phyloP scores from a whole-genome alignment of 75 land plant species.

The Picea sitchensis region DNA sequence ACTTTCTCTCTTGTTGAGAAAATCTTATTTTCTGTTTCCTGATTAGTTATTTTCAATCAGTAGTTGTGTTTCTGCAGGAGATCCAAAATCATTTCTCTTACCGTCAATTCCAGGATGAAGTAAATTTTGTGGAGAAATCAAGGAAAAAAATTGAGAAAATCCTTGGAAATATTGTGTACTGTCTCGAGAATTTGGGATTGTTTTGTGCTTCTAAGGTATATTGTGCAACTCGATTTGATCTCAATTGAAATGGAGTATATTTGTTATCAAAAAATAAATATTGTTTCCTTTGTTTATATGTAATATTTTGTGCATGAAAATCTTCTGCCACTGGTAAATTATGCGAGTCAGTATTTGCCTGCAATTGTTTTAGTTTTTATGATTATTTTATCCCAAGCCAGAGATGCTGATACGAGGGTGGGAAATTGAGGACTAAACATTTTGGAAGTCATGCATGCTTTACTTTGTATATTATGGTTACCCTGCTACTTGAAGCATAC shows the following conservation, averaged over 20 bases:
- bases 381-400: no score
- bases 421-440: neutral
- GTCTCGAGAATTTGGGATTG: constrained; percentile 78
- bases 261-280: neutral
- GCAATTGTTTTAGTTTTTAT: no score
- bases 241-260: neutral
- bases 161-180: constrained; percentile 48
- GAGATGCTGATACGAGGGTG: no score
- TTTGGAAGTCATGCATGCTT: neutral
- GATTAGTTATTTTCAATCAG: constrained; percentile 10
- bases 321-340: no score
- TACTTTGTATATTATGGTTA: no score
- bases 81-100: constrained; percentile 10
- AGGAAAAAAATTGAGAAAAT: constrained; percentile 35
- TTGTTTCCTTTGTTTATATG: neutral
- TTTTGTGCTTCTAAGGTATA: constrained; percentile 74
- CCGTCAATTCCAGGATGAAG: constrained; percentile 32
- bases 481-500: no score
- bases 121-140: constrained; percentile 32
- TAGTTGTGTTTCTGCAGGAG: constrained; percentile 28
- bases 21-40: neutral
- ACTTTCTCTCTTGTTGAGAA: neutral
- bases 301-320: no score
- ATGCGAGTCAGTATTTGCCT: no score
- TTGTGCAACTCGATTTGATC: neutral